phyloP scores from a whole-genome alignment of 192 early-diverging fungal species.

The Mortierella alpina region DNA sequence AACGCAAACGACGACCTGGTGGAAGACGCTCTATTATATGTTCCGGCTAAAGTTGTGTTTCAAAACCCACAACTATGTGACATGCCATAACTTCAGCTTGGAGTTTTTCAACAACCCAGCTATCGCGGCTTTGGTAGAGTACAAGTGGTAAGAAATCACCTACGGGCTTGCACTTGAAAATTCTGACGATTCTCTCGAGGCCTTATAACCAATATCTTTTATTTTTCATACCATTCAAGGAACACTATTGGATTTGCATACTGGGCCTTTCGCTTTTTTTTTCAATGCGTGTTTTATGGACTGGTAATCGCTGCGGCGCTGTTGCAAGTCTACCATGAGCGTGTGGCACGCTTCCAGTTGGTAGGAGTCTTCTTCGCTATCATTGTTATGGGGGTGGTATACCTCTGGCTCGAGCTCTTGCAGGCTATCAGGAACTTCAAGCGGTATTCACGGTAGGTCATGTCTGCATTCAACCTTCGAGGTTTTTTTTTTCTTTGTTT shows the following conservation, averaged over 20 bases:
- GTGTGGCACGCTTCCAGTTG: not conserved
- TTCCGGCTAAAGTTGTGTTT: slow-evolving; percentile 1
- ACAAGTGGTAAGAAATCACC: slow-evolving; percentile 22
- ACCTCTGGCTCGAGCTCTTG: slow-evolving; percentile 18
- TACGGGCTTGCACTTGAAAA: no score
- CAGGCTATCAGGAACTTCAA: not conserved
- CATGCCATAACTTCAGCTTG: slow-evolving; percentile 4
- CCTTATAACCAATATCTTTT: not conserved
- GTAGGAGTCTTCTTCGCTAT: slow-evolving; percentile 15
- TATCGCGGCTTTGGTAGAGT: slow-evolving; percentile 19
- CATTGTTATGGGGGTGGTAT: not conserved
- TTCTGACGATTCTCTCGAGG: not conserved
- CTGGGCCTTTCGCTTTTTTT: slow-evolving; percentile 28
- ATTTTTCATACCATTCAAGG: not conserved
- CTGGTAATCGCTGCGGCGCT: slow-evolving; percentile 6
- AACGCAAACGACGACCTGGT: not conserved
- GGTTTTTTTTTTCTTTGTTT: not conserved
- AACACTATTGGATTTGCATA: slow-evolving; percentile 34
- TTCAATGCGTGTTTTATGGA: slow-evolving; percentile 15
- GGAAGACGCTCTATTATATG: not conserved
- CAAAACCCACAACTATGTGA: not conserved
- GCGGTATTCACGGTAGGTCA: not conserved
- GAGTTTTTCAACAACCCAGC: slow-evolving; percentile 29
- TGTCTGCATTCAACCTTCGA: not conserved
- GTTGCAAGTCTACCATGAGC: slow-evolving; percentile 17